Base-by-base conservation (phyloP, 345 rosid genomes). In the Noccaea bulbosa region DNA sequence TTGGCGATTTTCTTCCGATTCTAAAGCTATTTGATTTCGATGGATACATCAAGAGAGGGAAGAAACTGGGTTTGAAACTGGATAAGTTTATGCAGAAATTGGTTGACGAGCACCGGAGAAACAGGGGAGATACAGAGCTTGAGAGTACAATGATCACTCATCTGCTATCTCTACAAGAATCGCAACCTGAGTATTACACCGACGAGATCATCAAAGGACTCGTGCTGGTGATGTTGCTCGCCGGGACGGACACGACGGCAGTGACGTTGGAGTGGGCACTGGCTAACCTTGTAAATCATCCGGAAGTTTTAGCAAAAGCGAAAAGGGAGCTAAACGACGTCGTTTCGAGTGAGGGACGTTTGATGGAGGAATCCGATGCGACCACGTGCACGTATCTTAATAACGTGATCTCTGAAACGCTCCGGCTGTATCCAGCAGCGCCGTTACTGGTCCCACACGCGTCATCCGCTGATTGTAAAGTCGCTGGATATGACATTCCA, bases 151-250 rank as follows among this genome's bases (percentile, higher is more conserved):
- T 84, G 88, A 78, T 87, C 12, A 46, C 72, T 70, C 89, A 79
- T 67, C 37, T 89, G 7, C 81, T 87, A 8, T 50, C 74, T 12
- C 62, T 79, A 57, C 87, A 82, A 43, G 70, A 79, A 11, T 74
- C 81, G 0, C 66, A 82, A 20, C 83, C 86, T n/a, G 78, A 80
- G 2, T 62, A 73, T 58, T 81, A 85, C 68, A 68, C 72, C 0
- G 87, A 86, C 66, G 71, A 75, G 11, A 80, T 72, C 24, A 85
- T 85, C 74, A 85, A 87, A 77, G 84, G 86, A 5, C 75, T 81
- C 6, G 11, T 71, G 10, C 2, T 69, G 67, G 37, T 32, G 24
- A 62, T 52, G 55, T 5, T 62, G 1, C 11, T 71, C 1, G 70
- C 69, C 17, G 68, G 75, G 14, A 61, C 52, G 3, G 61, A 61